Percentiles rank a stretch among this genome's conserved stretches.
These are phyloP conservation scores for Amoebophrya sp. DNA, from an alignment of 169 alveolate genomes.

Conservation along the genomic window DNA sequence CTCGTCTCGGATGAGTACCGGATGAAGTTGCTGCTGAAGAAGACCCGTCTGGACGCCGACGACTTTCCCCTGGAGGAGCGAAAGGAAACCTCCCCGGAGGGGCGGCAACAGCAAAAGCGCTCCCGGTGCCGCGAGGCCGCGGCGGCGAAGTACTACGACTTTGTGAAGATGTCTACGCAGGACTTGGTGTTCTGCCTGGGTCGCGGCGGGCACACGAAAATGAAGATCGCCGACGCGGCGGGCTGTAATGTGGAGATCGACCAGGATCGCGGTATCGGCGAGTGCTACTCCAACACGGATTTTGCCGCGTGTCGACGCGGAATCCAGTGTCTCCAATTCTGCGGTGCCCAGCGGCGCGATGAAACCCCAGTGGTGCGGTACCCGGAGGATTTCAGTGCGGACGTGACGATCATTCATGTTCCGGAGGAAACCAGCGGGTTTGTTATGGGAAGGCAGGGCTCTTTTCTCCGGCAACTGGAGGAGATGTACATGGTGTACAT, in stretches of 20 bases:
- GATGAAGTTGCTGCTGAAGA: too few relatives aligned
- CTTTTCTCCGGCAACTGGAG: not conserved
- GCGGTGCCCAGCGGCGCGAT: not conserved
- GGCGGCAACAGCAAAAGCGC: not conserved
- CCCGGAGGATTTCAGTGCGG: not conserved
- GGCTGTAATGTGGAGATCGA: not conserved
- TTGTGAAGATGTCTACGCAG: not conserved
- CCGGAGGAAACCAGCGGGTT: not conserved
- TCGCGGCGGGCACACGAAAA: not conserved
- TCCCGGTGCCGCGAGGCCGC: not conserved
- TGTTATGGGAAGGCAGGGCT: not conserved
- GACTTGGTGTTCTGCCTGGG: not conserved
- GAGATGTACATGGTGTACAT: not conserved
- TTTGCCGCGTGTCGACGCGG: not conserved
- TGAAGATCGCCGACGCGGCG: not conserved
- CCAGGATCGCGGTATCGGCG: not conserved
- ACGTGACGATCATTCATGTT: not conserved
- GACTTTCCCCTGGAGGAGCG: too few relatives aligned
- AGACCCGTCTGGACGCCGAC: too few relatives aligned
- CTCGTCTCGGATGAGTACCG: too few relatives aligned
- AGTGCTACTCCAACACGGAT: not conserved
- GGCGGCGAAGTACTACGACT: not conserved
- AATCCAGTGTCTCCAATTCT: not conserved
- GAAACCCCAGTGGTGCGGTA: not conserved
- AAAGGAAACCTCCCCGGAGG: too few relatives aligned